Conservation (phyloP, 208 protist genomes). For the Crithidia mellificae region DNA sequence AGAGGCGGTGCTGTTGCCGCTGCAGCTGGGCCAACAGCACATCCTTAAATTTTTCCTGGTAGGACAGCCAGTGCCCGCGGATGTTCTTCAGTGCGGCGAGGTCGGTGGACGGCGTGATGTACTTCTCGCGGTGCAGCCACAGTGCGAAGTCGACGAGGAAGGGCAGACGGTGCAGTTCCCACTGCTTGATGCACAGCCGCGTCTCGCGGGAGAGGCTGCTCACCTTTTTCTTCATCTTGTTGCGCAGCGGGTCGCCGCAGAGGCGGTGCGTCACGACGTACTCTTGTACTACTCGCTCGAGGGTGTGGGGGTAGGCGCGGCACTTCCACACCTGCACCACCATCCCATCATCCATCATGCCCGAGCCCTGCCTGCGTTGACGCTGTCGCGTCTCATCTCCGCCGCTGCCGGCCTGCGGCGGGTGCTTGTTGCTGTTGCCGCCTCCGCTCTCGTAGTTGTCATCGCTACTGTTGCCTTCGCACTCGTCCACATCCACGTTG, state of each 20-base stretch:
- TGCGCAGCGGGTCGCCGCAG: conserved; percentile 39
- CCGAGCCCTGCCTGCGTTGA: too few species aligned
- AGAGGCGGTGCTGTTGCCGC: conserved; percentile 22
- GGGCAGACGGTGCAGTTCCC: conserved; percentile 58
- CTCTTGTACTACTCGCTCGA: conserved; percentile 78
- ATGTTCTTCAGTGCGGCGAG: conserved; percentile 41
- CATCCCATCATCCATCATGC: conserved; percentile 21
- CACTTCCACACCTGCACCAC: conserved; percentile 83
- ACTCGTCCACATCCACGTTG: background rate
- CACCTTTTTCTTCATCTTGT: conserved; percentile 63
- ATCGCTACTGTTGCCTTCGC: conserved; percentile 1
- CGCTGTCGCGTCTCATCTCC: too few species aligned
- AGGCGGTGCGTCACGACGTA: conserved; percentile 71
- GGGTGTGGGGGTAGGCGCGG: conserved; percentile 45
- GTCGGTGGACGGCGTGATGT: conserved; percentile 55
- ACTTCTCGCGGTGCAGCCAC: conserved; percentile 68
- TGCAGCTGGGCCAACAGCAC: conserved; percentile 11
- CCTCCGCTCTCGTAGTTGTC: background rate
- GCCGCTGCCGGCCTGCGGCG: too few species aligned
- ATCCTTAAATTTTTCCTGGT: conserved; percentile 48
- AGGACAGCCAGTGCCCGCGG: conserved; percentile 61
- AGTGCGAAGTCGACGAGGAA: conserved; percentile 60
- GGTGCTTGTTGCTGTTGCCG: too few species aligned
- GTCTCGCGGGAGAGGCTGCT: conserved; percentile 46
- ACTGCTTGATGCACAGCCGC: conserved; percentile 44